phyloP scores from a whole-genome alignment of 2,329 filamentous ascomycete species.

The Sporothrix phasma region DNA sequence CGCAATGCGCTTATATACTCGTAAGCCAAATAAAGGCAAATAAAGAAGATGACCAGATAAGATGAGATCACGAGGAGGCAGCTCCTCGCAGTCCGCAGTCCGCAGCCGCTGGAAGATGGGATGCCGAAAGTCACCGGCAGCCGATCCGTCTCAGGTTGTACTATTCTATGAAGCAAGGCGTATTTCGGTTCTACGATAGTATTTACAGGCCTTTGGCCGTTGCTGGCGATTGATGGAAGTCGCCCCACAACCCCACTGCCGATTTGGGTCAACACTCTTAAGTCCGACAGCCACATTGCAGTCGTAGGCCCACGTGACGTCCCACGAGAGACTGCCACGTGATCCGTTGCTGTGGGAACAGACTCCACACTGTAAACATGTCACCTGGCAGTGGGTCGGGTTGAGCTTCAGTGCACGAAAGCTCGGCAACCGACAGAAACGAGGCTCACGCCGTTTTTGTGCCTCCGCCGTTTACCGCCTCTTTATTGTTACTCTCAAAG shows the following conservation, averaged over 20 bases:
- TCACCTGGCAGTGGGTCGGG: constrained; percentile 6
- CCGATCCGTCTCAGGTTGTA: not conserved
- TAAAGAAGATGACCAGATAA: too few species aligned
- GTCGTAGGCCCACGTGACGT: not conserved
- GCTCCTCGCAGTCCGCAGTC: too few species aligned
- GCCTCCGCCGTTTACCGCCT: not conserved
- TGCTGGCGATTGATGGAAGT: not conserved
- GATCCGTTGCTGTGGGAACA: constrained; percentile 13
- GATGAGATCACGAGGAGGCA: too few species aligned
- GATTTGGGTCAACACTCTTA: not conserved
- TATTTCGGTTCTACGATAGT: not conserved
- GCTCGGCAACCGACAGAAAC: constrained; percentile 9
- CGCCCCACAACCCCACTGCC: not conserved
- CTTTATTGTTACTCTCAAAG: not conserved
- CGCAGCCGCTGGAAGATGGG: too few species aligned
- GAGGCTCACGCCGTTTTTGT: constrained; percentile 8
- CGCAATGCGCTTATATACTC: not conserved
- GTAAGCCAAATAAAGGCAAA: too few species aligned
- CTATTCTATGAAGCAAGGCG: too few species aligned
- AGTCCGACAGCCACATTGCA: not conserved
- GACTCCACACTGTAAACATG: constrained; percentile 13
- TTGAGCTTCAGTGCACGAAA: not conserved
- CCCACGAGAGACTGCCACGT: not conserved
- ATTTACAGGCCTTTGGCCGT: not conserved
- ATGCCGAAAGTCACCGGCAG: not conserved